Base-by-base conservation (phyloP, 768 basidiomycete species). In the Fistulinella prunicolor region DNA sequence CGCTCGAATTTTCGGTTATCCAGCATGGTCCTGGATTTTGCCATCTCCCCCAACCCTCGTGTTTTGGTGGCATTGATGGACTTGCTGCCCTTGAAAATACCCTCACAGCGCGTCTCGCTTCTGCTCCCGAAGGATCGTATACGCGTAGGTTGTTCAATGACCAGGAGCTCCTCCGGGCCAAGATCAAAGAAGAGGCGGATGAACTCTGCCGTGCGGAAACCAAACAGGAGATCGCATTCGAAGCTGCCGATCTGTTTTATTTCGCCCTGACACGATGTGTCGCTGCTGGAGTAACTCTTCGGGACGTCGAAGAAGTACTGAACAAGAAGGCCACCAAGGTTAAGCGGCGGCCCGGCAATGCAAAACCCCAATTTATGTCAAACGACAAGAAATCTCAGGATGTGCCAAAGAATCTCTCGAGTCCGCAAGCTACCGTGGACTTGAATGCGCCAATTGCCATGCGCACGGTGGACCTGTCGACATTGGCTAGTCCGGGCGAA, bases 161-260 rank as follows among this genome's bases (percentile, higher is more conserved):
- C 63, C 71, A 85, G 5, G 78, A 76, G 38, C 76, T 99, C n/a
- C 73, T 98, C 38, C 80, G 76, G 38, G 86, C 93, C 43, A 99
- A 99, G 75, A 93, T 99, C 55, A 91, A 89, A 84, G 96, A 99
- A 68, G 96, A 99, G 66, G 96, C 96, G 0, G 90, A 95, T 58
- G 96, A 99, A 67, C 78, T 99, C n/a, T 95, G 93, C 64, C 76
- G 76, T 16, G 91, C 91, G 20, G 73, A 81, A 56, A 80, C 81
- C 2, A 80, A 80, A 61, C 83, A 88, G 40, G 90, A 97, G 24
- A 73, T 96, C 14, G 89, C 94, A 1, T 95, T 94, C 52, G 96
- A 99, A 68, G 90, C 94, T 7, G 95, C 94, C 1, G 96, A 99
- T 70, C 73, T 99, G 20, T 60, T 95, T 35, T 99, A 98, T 72